These are phyloP conservation scores for Kalaharituber pfeilii DNA, from an alignment of 2,329 filamentous ascomycete species.

Conservation along the genomic window DNA sequence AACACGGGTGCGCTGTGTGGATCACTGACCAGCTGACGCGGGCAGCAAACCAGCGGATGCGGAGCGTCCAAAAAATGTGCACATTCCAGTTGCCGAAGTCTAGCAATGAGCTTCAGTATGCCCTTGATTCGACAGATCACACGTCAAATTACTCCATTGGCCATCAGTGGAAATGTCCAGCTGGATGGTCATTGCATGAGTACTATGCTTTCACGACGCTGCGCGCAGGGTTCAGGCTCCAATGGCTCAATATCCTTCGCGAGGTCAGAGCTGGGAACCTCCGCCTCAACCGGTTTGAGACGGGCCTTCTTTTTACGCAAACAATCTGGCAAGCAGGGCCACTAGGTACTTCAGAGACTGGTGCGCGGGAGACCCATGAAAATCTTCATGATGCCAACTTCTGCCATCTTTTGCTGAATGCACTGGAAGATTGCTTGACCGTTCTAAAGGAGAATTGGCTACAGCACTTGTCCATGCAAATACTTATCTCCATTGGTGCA, in stretches of 20 bases:
- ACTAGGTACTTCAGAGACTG: not conserved
- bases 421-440: not conserved
- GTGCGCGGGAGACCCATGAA: not conserved
- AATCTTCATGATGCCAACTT: not conserved
- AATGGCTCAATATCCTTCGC: conserved; percentile 40
- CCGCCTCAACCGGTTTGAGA: conserved; percentile 36
- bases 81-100: conserved; percentile 6
- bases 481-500: not conserved
- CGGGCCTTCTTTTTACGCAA: conserved; percentile 34
- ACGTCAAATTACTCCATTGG: conserved; percentile 38
- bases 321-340: conserved; percentile 34
- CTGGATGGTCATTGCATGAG: conserved; percentile 35
- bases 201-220: conserved; percentile 37
- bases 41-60: too few species aligned
- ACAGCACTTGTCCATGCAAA: not conserved
- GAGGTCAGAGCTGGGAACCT: conserved; percentile 34
- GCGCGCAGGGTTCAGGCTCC: conserved; percentile 32
- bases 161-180: conserved; percentile 33
- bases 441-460: not conserved
- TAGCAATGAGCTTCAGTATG: conserved; percentile 21
- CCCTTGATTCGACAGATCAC: conserved; percentile 18
- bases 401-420: not conserved
- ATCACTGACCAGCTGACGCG: too few species aligned
- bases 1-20: too few species aligned
- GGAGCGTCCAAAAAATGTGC: too few species aligned